Evolutionary conservation across 2,329 filamentous ascomycete species (phyloP).

Genomic region (Aspergillus jensenii): DNA sequence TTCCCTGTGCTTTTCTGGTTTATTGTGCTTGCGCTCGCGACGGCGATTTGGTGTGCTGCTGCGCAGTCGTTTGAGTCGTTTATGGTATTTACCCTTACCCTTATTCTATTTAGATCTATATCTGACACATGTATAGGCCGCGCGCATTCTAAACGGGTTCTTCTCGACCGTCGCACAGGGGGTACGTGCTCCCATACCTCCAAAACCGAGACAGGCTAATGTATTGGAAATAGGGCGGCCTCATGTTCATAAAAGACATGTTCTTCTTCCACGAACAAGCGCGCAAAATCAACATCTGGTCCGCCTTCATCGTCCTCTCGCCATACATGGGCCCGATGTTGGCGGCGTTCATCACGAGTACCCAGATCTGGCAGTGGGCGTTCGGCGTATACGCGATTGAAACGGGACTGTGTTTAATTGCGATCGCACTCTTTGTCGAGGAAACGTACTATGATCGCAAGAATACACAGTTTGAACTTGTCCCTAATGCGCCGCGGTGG

Average conservation of each 20-base stretch:
- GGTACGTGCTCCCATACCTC: constrained; percentile 16
- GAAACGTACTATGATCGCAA: constrained; percentile 42
- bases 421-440: constrained; percentile 35
- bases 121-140: constrained; percentile 25
- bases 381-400: constrained; percentile 38
- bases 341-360: constrained; percentile 39
- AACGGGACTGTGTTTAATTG: constrained; percentile 33
- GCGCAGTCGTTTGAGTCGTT: constrained; percentile 39
- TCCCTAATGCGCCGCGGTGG: constrained; percentile 31
- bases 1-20: constrained; percentile 46
- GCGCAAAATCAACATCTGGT: constrained; percentile 42
- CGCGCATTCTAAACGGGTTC: constrained; percentile 47
- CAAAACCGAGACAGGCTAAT: neutral
- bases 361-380: constrained; percentile 35
- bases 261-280: constrained; percentile 44
- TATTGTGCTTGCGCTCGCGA: constrained; percentile 35
- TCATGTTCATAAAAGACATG: constrained; percentile 47
- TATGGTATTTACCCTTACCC: constrained; percentile 20
- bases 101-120: neutral
- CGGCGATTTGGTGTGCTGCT: constrained; percentile 41
- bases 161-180: constrained; percentile 45
- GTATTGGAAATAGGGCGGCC: constrained; percentile 29
- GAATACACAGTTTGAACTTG: constrained; percentile 13
- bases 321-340: constrained; percentile 30
- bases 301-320: constrained; percentile 35